These are phyloP conservation scores for Antrodiella citrinella DNA, from an alignment of 768 basidiomycete genomes.

Conservation along the genomic window DNA sequence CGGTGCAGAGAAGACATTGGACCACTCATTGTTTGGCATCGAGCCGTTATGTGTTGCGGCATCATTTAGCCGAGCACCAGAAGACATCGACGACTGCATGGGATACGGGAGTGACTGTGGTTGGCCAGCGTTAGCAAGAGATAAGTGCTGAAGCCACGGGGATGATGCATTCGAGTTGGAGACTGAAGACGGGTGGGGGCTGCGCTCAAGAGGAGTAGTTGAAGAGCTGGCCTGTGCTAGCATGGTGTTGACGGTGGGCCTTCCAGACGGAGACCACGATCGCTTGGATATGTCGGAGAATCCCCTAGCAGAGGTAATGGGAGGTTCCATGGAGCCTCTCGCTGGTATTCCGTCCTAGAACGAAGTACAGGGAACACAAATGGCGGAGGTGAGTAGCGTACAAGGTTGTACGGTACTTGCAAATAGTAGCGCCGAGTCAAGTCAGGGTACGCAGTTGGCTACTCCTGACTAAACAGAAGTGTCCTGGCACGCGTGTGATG, in stretches of 20 bases:
- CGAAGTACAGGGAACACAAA: neutral
- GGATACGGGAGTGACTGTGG: constrained; percentile 14
- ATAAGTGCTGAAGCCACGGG: constrained; percentile 24
- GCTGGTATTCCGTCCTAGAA: neutral
- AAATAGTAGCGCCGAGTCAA: neutral
- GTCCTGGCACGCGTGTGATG: neutral
- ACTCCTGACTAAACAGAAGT: neutral
- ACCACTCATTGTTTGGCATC: constrained; percentile 40
- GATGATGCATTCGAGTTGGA: constrained; percentile 25
- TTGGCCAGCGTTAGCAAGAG: constrained; percentile 14
- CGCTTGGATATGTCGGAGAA: constrained; percentile 21
- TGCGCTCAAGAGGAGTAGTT: constrained; percentile 24
- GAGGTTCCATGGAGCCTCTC: constrained; percentile 24
- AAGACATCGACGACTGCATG: constrained; percentile 13
- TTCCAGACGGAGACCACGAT: constrained; percentile 26
- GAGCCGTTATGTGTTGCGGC: constrained; percentile 14
- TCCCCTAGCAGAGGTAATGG: constrained; percentile 23
- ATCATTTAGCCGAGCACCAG: constrained; percentile 12
- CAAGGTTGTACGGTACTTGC: neutral
- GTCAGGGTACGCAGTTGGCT: too few relatives aligned
- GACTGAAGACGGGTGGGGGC: constrained; percentile 28
- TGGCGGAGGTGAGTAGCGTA: neutral
- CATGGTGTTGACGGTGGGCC: constrained; percentile 30
- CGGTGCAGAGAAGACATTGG: constrained; percentile 49
- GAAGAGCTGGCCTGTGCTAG: constrained; percentile 20